Base-by-base conservation (phyloP, 164 flowering plant species). In the Chimonanthus praecox region DNA sequence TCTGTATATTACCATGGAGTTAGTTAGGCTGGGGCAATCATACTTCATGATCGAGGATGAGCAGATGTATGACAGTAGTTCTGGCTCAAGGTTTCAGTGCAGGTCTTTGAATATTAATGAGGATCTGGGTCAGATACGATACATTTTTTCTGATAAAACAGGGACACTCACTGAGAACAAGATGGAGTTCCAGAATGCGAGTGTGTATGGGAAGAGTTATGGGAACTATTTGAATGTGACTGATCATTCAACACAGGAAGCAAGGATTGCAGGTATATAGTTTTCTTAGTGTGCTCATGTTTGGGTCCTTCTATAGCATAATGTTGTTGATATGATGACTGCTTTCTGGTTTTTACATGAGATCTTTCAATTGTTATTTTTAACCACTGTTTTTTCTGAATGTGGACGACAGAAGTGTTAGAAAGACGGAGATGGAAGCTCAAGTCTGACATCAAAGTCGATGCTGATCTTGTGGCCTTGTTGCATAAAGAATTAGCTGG, bases 101-200 rank as follows among this genome's bases (percentile, higher is more conserved):
- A 85, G 98, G 83, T 88, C 98, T 6, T 80, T 94, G 84, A 94
- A 90, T 81, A 94, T 94, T 70, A 94, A 94, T 82, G 98, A 94
- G 84, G 98, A 94, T 75, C 83, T 91, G 79, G 98, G 98, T 73
- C 98, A 94, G 80, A 84, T 94, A 69, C 90, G 94, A 2, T 94
- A 94, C 77, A 75, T 94, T 47, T 91, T 94, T 72, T 87, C 97
- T 10, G 98, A 94, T 77, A 94, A 94, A 79, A 94, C 98, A 0
- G 98, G 98, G 60, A 91, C 98, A 60, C 86, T 94, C 6, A 94
- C 97, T 21, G 92, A 94, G 80, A 94, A 94, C 87, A 94, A 91
- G 78, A 94, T 94, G 98, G 97, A 91, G 81, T 94, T 94, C 72
- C 83, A 71, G 58, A 85, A 77, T 77, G 97, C 98, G 72, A 90